Base-by-base conservation (phyloP, 2,329 filamentous ascomycete genomes). In the Botryotinia calthae region DNA sequence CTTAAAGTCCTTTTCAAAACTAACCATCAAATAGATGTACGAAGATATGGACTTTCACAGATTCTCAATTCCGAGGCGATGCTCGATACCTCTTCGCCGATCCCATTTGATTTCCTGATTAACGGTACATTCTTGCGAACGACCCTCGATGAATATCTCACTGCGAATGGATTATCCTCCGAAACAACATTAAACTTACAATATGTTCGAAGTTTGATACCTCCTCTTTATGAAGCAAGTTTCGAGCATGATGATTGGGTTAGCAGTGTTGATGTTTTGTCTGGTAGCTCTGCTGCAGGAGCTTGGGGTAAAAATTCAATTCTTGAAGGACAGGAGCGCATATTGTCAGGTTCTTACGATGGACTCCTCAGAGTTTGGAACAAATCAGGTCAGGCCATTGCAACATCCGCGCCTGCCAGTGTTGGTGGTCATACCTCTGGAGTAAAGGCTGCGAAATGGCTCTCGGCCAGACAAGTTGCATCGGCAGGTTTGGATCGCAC, bases 241-340 rank as follows among this genome's bases (percentile, higher is more conserved):
- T 99, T 97, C 81, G 91, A 98, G 84, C 95, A 99, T 82, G 95
- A 99, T 80, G 96, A 98, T 82, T 99, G 96, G 96, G 93, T 99
- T 66, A 93, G 93, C 81, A 88, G 89, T 40, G 90, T 98, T 40
- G 94, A 98, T 81, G 88, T 97, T 7, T 85, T 97, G 37, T 95
- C 94, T 0, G 82, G 83, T 22, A 89, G 87, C 20, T 92, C 92
- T 2, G 83, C 85, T 10, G 88, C 90, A 4, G 89, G 86, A 31
- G 81, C 82, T 71, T 91, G 88, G 87, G 84, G 85, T 16, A 85
- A 83, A 66, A 84, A 84, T 66, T 81, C 82, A 64, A 83, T 87
- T 78, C 82, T 82, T 40, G 83, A 83, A 54, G 88, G 89, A 34
- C 88, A 91, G 76, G 89, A 93, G 78, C 86, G 93, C 75, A 91